phyloP scores from a whole-genome alignment of 345 rosid genomes.

The Orychophragmus violaceus region DNA sequence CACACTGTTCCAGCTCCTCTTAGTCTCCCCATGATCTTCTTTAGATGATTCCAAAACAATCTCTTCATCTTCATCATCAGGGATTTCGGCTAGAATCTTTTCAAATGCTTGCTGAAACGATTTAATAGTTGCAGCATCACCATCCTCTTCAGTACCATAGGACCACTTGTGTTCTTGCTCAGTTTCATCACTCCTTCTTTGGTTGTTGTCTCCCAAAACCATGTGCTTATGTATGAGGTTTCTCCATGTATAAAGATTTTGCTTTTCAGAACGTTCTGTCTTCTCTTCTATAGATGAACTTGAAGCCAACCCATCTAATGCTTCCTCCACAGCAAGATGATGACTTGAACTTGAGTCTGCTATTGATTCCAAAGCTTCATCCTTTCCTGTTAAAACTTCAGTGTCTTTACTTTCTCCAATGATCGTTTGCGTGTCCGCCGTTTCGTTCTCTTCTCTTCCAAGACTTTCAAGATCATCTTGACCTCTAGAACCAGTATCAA shows the following conservation, averaged over 20 bases:
- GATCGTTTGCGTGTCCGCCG: neutral
- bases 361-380: slow-evolving; percentile 21
- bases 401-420: neutral
- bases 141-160: slow-evolving; percentile 21
- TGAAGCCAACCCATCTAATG: neutral
- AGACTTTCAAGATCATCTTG: slow-evolving; percentile 13
- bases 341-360: slow-evolving; percentile 11
- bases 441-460: slow-evolving; percentile 3
- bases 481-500: slow-evolving; percentile 23
- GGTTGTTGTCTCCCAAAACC: slow-evolving; percentile 36
- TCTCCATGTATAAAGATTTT: slow-evolving; percentile 57
- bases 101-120: slow-evolving; percentile 77
- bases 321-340: slow-evolving; percentile 2
- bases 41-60: slow-evolving; percentile 6
- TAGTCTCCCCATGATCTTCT: slow-evolving; percentile 32
- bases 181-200: slow-evolving; percentile 26
- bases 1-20: slow-evolving; percentile 68
- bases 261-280: slow-evolving; percentile 30
- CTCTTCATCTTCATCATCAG: slow-evolving; percentile 31
- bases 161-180: slow-evolving; percentile 21
- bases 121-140: slow-evolving; percentile 46
- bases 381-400: slow-evolving; percentile 18
- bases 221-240: slow-evolving; percentile 63
- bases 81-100: slow-evolving; percentile 59
- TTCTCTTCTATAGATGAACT: slow-evolving; percentile 7